Base-by-base conservation (phyloP, 192 early-diverging fungal species). In the Phlyctochytrium bullatum region DNA sequence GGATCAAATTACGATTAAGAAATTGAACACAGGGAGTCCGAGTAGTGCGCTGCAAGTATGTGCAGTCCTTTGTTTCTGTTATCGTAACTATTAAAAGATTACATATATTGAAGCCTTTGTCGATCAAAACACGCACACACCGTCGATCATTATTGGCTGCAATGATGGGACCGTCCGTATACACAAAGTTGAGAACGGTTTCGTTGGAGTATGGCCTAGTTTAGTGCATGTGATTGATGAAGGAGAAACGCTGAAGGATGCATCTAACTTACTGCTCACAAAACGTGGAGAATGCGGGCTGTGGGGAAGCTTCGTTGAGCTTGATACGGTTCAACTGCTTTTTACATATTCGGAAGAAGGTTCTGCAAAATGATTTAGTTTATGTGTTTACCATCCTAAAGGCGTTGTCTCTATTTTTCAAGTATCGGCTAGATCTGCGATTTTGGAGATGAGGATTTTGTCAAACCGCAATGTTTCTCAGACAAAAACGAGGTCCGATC, bases 391-490 rank as follows among this genome's bases (percentile, higher is more conserved):
- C n/a, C 40, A 50, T 14, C 10, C 40, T 50, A n/a, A 50, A 74
- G 73, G 73, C 28, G 64, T 74, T 29, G 58, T 74, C 24, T 17
- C 63, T 2, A 59, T 74, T 14, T 74, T 64, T 32, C 17, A 34
- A 17, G 36, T 65, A n/a, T 28, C 23, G 1, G 33, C 17, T 31
- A 61, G 62, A 23, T 23, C 23, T 3, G 66, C 73, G 23, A 28
- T 74, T 12, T 36, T 74, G 12, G 67, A 74, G 56, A 63, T 34
- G 25, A 66, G 73, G 0, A 65, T 74, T 31, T 54, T 69, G 30
- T 68, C 73, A 34, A 65, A 68, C 34, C 66, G 73, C 60, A 12
- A 10, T 36, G 62, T 29, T 29, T 20, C 20, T 1, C 34, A 32
- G n/a, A 23, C 2, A 36, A 25, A 20, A 53, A n/a, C n/a, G n/a